Base-by-base conservation (phyloP, 164 flowering plant genomes). In the Brasenia schreberi region DNA sequence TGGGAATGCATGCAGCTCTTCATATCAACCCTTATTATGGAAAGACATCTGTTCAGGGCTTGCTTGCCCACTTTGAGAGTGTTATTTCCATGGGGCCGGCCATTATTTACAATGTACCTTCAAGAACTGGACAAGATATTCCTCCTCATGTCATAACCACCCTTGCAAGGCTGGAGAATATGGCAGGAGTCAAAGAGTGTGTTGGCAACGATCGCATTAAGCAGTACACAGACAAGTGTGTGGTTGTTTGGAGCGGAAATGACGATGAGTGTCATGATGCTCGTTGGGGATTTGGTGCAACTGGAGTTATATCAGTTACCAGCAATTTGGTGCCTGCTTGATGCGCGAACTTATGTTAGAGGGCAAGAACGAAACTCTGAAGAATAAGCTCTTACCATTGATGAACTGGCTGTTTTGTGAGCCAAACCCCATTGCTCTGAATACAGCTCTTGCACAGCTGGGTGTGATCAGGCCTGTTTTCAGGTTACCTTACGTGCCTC, bases 1-100 rank as follows among this genome's bases (percentile, higher is more conserved):
- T 89, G 19, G 98, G 98, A 62, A 92, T 92, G 92, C 92, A 92
- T 70, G 98, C 92, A 16, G 90, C 96, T 5, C 89, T 89, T 63
- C 98, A 89, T 72, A 92, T 92, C 71, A 89, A 89, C 74, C 98
- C 98, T 70, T 92, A 92, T 67, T 89, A 89, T 69, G 98, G 98
- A 18, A 92, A 88, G 73, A 92, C 98, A 18, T 92, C 98, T 42
- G 19, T 81, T 63, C 86, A 87, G 19, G 98, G 98, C 10, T 43
- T 92, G 73, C 70, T 85, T 56, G 65, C 87, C 61, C 98, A 92
- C 66, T 89, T 89, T 49, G 81, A 86, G 5, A 74, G 79, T 49
- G 87, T 92, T 65, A 86, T 92, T 7, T 75, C 84, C 9, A 81
- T 92, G 88, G 96, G 98, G 12, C 98, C 96, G 9, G 77, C 90